Evolutionary conservation across 768 basidiomycete species (phyloP).

Genomic region (Tricholoma furcatifolium): DNA sequence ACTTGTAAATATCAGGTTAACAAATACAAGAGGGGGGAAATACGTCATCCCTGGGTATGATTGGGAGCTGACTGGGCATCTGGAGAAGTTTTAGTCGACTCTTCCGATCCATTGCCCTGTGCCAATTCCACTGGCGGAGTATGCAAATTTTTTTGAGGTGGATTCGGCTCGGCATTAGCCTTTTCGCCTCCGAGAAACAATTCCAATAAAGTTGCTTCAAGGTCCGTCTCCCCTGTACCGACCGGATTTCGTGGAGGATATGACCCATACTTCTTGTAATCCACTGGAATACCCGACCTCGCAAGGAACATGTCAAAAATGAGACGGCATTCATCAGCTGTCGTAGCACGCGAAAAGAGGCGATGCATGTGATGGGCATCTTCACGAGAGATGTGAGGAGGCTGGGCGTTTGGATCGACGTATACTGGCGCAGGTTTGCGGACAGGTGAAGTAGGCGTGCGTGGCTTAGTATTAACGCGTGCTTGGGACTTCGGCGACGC

Average conservation of each 20-base stretch:
- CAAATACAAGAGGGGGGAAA: not conserved
- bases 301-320: constrained; percentile 82
- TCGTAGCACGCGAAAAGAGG: constrained; percentile 65
- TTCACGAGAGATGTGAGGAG: constrained; percentile 34
- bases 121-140: no score
- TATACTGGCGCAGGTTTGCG: constrained; percentile 20
- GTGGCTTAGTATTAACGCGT: not conserved
- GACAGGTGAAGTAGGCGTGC: constrained; percentile 4
- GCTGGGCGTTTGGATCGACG: constrained; percentile 12
- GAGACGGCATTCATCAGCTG: constrained; percentile 80
- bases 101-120: not conserved
- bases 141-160: constrained; percentile 7
- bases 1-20: constrained; percentile 1
- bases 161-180: constrained; percentile 2
- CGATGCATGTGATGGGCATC: constrained; percentile 67
- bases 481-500: constrained; percentile 1
- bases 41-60: constrained; percentile 7
- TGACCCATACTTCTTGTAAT: constrained; percentile 28
- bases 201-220: constrained; percentile 56
- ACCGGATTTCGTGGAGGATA: constrained; percentile 26
- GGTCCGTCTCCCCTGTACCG: constrained; percentile 23
- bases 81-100: not conserved
- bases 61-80: constrained; percentile 1
- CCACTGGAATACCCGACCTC: constrained; percentile 46
- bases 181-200: constrained; percentile 34